Base-by-base conservation (phyloP, 1,139 yeast genomes). In the Geotrichum candidum region DNA sequence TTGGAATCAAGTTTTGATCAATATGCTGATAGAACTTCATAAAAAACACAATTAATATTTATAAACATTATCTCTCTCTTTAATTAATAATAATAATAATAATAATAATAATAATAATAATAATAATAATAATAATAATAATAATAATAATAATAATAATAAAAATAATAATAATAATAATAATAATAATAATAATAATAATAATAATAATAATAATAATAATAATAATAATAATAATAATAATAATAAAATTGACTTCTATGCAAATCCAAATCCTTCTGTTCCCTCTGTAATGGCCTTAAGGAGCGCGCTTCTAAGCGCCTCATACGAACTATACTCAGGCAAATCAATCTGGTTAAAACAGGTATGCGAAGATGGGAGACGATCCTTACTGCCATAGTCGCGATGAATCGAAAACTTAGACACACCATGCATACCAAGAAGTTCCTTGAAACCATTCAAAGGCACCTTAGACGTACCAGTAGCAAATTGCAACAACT, bases 401-500 rank as follows among this genome's bases (percentile, higher is more conserved):
- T 90, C 97, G 64, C 96, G 82, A 71, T 91, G 97, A 65, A 95
- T 89, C 65, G 90, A 86, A 75, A 95, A 95, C 71, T 90, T 90
- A 59, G 94, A 86, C 2, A 86, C 81, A 2, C 97, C 97, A 72
- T 86, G 85, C 68, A 94, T 90, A 41, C 98, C 97, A 66, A 90
- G 87, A 65, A 95, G 80, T 68, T 88, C 96, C 69, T 89, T 87
- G 73, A 95, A 95, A 1, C 99, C 99, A 72, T 89, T 89, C 67
- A 92, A 79, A 31, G 99, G 99, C 9, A 95, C 99, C 75, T 94
- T 92, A 63, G 96, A 87, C 0, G 99, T 94, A 65, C 99, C 99
- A 0, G 99, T 95, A 1, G 96, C 95, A 79, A 94, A 95, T 72
- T 95, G 99, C 64, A 95, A 78, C 66, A 95, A 77, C 71, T 92